These are phyloP conservation scores for Plectosphaerella plurivora DNA, from an alignment of 2,329 filamentous ascomycete species.

Conservation along the genomic window DNA sequence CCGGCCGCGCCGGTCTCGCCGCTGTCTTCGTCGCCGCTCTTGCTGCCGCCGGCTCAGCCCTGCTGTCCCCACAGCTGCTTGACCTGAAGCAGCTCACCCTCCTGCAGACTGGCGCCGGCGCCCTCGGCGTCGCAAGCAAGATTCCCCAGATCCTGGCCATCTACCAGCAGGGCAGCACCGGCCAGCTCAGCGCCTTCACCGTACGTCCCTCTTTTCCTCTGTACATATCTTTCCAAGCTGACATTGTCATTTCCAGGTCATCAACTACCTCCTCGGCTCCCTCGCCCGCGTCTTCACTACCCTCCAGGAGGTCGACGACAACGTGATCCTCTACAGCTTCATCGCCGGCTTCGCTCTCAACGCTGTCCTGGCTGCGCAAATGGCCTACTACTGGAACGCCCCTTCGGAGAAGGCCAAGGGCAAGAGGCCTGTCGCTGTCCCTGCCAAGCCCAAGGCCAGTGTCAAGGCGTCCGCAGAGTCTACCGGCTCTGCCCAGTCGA, in stretches of 20 bases:
- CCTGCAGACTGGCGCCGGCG: conserved; percentile 79
- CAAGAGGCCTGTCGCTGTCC: conserved; percentile 31
- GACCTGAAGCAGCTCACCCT: conserved; percentile 64
- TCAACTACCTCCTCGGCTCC: conserved; percentile 94
- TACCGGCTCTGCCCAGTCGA: conserved; percentile 17
- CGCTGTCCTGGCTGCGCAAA: conserved; percentile 77
- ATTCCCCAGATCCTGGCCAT: conserved; percentile 88
- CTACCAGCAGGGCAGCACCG: conserved; percentile 79
- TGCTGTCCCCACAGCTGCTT: conserved; percentile 65
- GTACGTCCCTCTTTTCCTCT: conserved; percentile 48
- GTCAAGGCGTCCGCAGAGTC: conserved; percentile 13
- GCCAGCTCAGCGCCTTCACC: conserved; percentile 93
- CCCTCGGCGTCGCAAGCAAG: conserved; percentile 84
- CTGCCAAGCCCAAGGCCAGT: not conserved
- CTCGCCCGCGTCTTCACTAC: conserved; percentile 96
- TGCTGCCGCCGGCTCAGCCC: conserved; percentile 61
- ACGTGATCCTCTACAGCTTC: conserved; percentile 93
- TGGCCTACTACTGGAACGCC: conserved; percentile 94
- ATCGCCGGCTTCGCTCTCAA: conserved; percentile 90
- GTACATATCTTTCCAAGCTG: not conserved
- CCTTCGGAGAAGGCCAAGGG: conserved; percentile 42
- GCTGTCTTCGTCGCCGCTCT: conserved; percentile 76
- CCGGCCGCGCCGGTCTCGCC: conserved; percentile 61
- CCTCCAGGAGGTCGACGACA: conserved; percentile 93
- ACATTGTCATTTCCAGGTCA: conserved; percentile 58